Evolutionary conservation across 140 eudicot genomes (phyloP).

Genomic region (Ambrosia hybrid): DNA sequence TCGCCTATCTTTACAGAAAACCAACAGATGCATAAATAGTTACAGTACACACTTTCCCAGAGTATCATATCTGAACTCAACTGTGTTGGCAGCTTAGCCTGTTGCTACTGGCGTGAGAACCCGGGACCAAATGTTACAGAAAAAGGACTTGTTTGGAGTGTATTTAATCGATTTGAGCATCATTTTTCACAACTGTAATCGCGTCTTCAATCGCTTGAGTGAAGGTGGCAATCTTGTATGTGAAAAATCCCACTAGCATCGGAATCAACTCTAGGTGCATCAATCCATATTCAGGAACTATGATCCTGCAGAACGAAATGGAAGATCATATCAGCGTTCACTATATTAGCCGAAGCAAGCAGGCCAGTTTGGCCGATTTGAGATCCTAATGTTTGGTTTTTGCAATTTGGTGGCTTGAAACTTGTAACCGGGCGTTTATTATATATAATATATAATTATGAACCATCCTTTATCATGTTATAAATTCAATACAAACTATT

Average conservation of each 20-base stretch:
- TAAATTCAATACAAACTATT: neutral
- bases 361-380: no score
- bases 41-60: slow-evolving; percentile 15
- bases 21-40: slow-evolving; percentile 7
- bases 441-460: no score
- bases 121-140: slow-evolving; percentile 2
- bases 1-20: neutral
- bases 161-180: slow-evolving; percentile 32
- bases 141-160: slow-evolving; percentile 9
- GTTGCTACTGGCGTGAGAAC: neutral
- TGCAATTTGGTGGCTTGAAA: no score
- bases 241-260: slow-evolving; percentile 95
- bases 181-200: slow-evolving; percentile 38
- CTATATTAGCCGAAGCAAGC: neutral
- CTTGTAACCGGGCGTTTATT: no score
- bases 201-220: slow-evolving; percentile 90
- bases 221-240: slow-evolving; percentile 94
- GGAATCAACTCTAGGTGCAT: slow-evolving; percentile 91
- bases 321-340: neutral
- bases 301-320: slow-evolving; percentile 47
- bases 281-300: slow-evolving; percentile 86
- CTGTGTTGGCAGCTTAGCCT: slow-evolving; percentile 8
- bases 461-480: no score
- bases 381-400: no score
- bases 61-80: slow-evolving; percentile 6